Base-by-base conservation (phyloP, 1,284 basidiomycete species). In the Cerioporus squamosus region DNA sequence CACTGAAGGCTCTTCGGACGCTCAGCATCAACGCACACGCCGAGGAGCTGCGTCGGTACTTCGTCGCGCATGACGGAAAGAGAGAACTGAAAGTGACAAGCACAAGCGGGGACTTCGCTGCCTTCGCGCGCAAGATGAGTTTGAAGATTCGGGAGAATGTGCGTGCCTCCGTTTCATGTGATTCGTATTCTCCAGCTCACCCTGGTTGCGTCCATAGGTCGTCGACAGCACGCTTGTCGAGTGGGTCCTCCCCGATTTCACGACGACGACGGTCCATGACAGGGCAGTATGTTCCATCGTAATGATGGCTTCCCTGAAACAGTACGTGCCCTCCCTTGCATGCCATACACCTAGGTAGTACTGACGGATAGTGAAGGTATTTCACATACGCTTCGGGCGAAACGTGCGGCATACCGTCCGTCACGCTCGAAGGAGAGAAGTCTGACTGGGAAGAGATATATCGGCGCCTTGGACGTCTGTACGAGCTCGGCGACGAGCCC, bases 211-310 rank as follows among this genome's bases (percentile, higher is more conserved):
- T 15, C 7, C n/a, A 18, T 22, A 65, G 63, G 55, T 82, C 43
- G 48, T 65, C 0, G 78, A 81, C 57, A 68, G 72, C 1, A 59
- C 62, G 0, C 59, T 83, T 2, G 70, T 69, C 4, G 69, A 74
- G 0, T 81, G 80, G 79, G 74, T 80, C 33, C 68, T 76, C 12
- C 81, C 82, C 0, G 63, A 72, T 29, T 83, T 82, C 65, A 72
- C 77, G 7, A 83, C 81, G 1, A 83, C 81, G 4, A 80, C 78
- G 0, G 8, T 31, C 0, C 72, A 68, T 17, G 82, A 84, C 52
- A 75, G 66, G 5, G 71, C 73, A 6, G 69, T 77, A 5, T 75
- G 69, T 22, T 71, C 78, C 1, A 72, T 81, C n/a, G 62, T 77
- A 31, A 75, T 80, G 76, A 81, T 83, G 79, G 68, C 77, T 2